These are phyloP conservation scores for Lecanicillium sp. DNA, from an alignment of 2,329 filamentous ascomycete genomes.

Conservation along the genomic window DNA sequence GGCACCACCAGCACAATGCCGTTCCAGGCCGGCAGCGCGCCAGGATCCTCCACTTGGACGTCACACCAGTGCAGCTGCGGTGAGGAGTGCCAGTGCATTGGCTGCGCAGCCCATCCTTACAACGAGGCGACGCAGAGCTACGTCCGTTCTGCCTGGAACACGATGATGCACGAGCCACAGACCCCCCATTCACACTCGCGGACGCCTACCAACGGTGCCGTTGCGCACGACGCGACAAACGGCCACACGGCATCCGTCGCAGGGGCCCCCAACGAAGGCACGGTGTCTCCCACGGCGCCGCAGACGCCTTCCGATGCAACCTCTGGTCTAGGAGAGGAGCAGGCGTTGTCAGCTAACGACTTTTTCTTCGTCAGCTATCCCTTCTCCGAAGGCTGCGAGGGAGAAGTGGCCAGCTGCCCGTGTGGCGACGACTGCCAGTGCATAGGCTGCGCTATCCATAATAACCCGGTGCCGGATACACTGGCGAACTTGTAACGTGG, in stretches of 20 bases:
- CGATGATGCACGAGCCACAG: conserved; percentile 27
- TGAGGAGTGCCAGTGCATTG: conserved; percentile 58
- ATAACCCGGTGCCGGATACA: conserved; percentile 16
- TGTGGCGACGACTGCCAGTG: conserved; percentile 55
- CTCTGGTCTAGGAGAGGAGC: conserved; percentile 39
- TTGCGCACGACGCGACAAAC: conserved; percentile 13
- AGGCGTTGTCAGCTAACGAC: conserved; percentile 41
- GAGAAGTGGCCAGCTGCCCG: conserved; percentile 42
- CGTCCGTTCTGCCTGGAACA: conserved; percentile 40
- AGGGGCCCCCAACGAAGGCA: conserved; percentile 18
- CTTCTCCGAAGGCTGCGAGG: conserved; percentile 38
- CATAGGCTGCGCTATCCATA: conserved; percentile 48
- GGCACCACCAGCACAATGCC: conserved; percentile 14
- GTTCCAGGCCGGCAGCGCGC: conserved; percentile 13
- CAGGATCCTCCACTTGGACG: conserved; percentile 20
- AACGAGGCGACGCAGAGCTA: conserved; percentile 53
- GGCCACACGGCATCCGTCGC: conserved; percentile 10
- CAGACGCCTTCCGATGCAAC: conserved; percentile 41
- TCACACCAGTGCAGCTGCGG: conserved; percentile 53
- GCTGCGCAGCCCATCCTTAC: conserved; percentile 60
- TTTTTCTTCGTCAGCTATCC: conserved; percentile 54
- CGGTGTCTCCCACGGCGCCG: conserved; percentile 29
- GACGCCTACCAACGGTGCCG: conserved; percentile 8
- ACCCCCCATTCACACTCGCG: neutral
- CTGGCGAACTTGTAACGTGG: no score